Conservation (phyloP, 1,284 basidiomycete genomes). For the Golubevia sp. region DNA sequence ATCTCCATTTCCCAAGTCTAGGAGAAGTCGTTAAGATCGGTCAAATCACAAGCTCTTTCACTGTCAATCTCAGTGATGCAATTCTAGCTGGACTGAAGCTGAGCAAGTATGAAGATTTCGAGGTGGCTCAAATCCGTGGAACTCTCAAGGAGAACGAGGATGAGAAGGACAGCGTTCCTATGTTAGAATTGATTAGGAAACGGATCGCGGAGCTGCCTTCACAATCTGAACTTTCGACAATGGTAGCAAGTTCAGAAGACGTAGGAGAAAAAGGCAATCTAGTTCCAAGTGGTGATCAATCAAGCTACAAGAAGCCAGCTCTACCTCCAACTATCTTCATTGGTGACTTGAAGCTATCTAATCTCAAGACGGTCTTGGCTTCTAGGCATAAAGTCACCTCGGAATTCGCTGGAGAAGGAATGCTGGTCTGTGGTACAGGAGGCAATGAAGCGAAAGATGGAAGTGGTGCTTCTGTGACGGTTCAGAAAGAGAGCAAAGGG, state of each 20-base stretch:
- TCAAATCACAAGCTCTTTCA: slow-evolving; percentile 92
- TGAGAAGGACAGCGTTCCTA: too few relatives aligned
- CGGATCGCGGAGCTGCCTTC: too few relatives aligned
- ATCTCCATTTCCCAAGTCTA: slow-evolving; percentile 78
- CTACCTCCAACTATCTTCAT: slow-evolving; percentile 45
- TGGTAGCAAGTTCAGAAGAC: too few relatives aligned
- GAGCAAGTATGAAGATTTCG: slow-evolving; percentile 67
- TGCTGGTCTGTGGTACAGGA: slow-evolving; percentile 46
- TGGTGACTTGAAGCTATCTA: slow-evolving; percentile 55
- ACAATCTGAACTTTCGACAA: too few relatives aligned
- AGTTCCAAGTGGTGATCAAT: too few relatives aligned
- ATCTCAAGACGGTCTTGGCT: slow-evolving; percentile 35
- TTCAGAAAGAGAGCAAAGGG: slow-evolving; percentile 36
- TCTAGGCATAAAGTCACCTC: slow-evolving; percentile 31
- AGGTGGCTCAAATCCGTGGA: too few relatives aligned
- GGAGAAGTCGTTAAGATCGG: slow-evolving; percentile 84
- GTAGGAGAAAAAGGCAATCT: too few relatives aligned
- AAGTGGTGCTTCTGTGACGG: slow-evolving; percentile 26
- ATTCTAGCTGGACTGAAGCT: slow-evolving; percentile 79
- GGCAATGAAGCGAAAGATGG: slow-evolving; percentile 1
- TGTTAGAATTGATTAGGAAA: too few relatives aligned
- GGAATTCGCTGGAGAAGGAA: slow-evolving; percentile 59
- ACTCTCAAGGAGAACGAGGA: too few relatives aligned
- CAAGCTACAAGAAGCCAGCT: neutral
- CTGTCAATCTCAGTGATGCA: slow-evolving; percentile 88